Conservation (phyloP, 306 rosid genomes). For the Gynostemma pentaphyllum region DNA sequence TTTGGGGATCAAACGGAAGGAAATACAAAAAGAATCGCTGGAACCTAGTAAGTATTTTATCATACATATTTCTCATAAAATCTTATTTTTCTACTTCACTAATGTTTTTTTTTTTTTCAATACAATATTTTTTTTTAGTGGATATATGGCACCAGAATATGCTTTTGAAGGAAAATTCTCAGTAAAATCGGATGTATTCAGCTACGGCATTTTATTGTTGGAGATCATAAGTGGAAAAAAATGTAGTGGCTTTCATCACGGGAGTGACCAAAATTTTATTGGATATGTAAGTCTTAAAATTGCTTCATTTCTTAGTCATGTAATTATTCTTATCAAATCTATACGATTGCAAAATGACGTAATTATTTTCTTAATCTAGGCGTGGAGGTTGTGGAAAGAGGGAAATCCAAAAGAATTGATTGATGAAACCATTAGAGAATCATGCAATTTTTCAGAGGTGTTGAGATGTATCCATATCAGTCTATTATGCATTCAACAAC, state of each 20-base stretch:
- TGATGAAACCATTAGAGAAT: conserved; percentile 10
- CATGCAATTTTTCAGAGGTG: conserved; percentile 9
- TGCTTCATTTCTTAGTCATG: too few relatives aligned
- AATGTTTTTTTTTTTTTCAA: too few relatives aligned
- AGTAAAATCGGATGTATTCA: too few relatives aligned
- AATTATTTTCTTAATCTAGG: too few relatives aligned
- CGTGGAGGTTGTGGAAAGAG: conserved; percentile 16
- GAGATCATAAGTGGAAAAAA: conserved; percentile 31
- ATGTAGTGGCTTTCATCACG: conserved; percentile 20
- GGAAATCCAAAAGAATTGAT: conserved; percentile 12
- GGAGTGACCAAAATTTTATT: conserved; percentile 25
- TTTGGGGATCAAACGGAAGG: conserved; percentile 26
- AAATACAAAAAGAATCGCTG: conserved; percentile 10
- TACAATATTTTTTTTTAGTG: not conserved
- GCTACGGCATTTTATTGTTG: too few relatives aligned
- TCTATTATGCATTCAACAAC: conserved; percentile 25
- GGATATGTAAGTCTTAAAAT: conserved; percentile 28
- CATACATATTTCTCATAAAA: not conserved
- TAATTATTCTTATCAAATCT: too few relatives aligned
- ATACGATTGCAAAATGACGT: too few relatives aligned
- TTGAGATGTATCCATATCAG: too few relatives aligned
- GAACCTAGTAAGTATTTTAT: conserved; percentile 25
- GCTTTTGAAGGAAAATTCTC: too few relatives aligned
- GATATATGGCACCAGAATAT: too few relatives aligned
- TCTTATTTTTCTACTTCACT: not conserved